A percentile compares a stretch with the other conserved stretches of the same genome.
phyloP scores from a whole-genome alignment of 2,329 filamentous ascomycete species.

The Fusarium goolgardi region DNA sequence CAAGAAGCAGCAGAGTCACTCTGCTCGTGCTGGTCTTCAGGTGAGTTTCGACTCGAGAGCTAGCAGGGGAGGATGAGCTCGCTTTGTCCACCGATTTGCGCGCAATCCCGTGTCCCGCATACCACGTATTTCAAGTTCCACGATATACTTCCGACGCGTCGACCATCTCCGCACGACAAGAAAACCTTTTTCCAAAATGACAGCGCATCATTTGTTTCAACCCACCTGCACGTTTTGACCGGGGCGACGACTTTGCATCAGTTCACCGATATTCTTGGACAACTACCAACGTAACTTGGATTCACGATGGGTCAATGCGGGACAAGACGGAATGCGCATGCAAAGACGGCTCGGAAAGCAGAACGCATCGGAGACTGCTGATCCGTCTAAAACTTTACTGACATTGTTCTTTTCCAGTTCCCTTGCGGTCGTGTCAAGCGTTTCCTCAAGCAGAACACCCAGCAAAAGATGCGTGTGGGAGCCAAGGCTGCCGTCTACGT shows the following conservation, averaged over 20 bases:
- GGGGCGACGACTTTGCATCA: constrained; percentile 22
- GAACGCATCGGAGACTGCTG: constrained; percentile 19
- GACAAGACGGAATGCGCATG: constrained; percentile 32
- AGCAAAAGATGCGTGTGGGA: constrained; percentile 99
- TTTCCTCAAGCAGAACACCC: constrained; percentile 98
- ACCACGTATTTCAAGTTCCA: constrained; percentile 40
- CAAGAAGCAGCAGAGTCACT: constrained; percentile 95
- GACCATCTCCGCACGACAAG: constrained; percentile 40
- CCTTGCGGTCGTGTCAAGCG: constrained; percentile 99
- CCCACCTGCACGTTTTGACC: constrained; percentile 8
- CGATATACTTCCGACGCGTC: constrained; percentile 43
- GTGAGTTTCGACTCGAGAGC: constrained; percentile 65
- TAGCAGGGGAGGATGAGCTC: constrained; percentile 18
- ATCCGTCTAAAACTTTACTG: constrained; percentile 30
- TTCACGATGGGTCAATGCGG: constrained; percentile 27
- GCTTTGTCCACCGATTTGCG: constrained; percentile 41
- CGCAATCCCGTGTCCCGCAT: constrained; percentile 44
- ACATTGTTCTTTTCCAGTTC: constrained; percentile 71
- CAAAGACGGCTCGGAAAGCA: constrained; percentile 21
- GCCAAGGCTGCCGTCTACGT: constrained; percentile 99
- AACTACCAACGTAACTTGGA: constrained; percentile 4
- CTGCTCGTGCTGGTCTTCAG: constrained; percentile 93
- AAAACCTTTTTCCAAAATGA: constrained; percentile 35
- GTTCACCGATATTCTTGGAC: constrained; percentile 18
- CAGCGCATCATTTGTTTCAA: constrained; percentile 14